Base-by-base conservation (phyloP, 2,329 filamentous ascomycete species). In the Cladosporium velox region DNA sequence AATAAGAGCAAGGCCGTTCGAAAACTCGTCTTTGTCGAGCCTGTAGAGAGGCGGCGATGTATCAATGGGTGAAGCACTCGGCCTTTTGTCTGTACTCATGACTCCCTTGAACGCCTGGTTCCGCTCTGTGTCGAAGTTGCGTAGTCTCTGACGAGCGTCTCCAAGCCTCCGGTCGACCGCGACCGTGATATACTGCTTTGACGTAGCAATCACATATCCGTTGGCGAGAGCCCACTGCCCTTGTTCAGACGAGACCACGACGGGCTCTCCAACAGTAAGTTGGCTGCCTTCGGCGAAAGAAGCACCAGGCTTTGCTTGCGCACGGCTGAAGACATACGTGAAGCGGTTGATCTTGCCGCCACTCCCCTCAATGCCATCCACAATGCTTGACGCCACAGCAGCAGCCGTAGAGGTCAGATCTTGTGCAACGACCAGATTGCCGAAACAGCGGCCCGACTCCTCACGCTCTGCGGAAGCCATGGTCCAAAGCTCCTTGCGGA, bases 1-100 rank as follows among this genome's bases (percentile, higher is more conserved):
- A 55, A 97, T 91, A 34, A 91, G 90, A 3, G 95, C 93, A 92
- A 99, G 96, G 66, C 95, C 95, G 73, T 96, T 98, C 79, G 92
- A 96, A 78, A 99, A 99, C 75, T 99, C 95, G 73, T 99, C 95
- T 76, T 97, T 97, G 79, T 99, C 95, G 4, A 99, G 83, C 28
- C 95, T 90, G 73, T 97, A 99, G 59, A 87, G 83, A 6, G 90
- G 80, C 4, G 86, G 86, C 68, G 41, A 64, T 24, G 62, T 49
- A n/a, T 55, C 49, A 4, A 26, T 24, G n/a, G 24, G 14, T 15
- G 44, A 34, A 10, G 18, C 35, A 26, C 26, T 21, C 88, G 85
- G 5, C 83, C 83, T 14, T 83, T 8, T 41, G n/a, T 28, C 84
- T 30, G 96, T 89, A 70, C 96, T 91, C 92, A 97, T 97, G 70